phyloP scores from a whole-genome alignment of 73 alveolate species.

The Breviolum minutum region DNA sequence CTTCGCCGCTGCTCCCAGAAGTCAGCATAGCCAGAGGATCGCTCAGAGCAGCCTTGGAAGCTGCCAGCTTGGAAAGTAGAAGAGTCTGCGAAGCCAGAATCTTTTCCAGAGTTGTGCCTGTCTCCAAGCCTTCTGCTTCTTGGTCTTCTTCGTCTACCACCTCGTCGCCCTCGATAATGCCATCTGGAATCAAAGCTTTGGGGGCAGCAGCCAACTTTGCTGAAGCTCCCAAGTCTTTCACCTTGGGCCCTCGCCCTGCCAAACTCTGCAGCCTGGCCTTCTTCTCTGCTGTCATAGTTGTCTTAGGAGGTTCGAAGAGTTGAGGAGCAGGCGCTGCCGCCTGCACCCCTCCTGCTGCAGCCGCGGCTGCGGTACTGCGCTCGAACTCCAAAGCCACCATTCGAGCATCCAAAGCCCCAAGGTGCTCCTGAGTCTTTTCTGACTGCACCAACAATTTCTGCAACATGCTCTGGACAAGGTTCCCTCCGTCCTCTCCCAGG shows the following conservation, averaged over 20 bases:
- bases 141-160: not conserved
- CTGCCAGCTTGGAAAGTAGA: not conserved
- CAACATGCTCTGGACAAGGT: too few relatives aligned
- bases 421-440: too few relatives aligned
- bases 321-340: too few relatives aligned
- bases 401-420: too few relatives aligned
- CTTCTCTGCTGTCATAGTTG: too few relatives aligned
- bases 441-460: too few relatives aligned
- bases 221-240: not conserved
- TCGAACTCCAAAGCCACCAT: too few relatives aligned
- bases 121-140: not conserved
- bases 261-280: not conserved
- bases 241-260: not conserved
- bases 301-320: too few relatives aligned
- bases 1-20: not conserved
- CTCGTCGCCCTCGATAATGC: not conserved
- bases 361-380: too few relatives aligned
- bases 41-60: not conserved
- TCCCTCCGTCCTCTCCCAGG: not conserved
- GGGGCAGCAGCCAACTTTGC: not conserved
- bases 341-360: too few relatives aligned
- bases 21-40: not conserved
- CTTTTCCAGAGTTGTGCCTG: not conserved
- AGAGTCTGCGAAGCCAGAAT: not conserved
- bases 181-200: not conserved